These are phyloP conservation scores for Trebouxiophyceae sp. DNA, from an alignment of 163 green algal genomes.

Conservation along the genomic window DNA sequence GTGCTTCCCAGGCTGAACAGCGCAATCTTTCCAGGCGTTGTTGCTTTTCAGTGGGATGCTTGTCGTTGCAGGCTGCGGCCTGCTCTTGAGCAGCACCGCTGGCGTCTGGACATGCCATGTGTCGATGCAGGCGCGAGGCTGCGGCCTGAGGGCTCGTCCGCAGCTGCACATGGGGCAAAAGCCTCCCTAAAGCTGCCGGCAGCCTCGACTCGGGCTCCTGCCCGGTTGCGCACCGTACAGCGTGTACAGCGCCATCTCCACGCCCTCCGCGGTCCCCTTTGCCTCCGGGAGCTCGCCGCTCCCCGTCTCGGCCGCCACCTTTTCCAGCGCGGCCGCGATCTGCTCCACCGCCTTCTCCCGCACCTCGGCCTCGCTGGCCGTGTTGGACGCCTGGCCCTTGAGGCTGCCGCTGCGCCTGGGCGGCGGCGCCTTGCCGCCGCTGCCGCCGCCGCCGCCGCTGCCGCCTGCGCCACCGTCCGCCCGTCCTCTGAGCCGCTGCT, in stretches of 20 bases:
- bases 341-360: slow-evolving; percentile 21
- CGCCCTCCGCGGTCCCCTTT: slow-evolving; percentile 17
- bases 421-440: no score
- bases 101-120: neutral
- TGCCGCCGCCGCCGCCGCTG: no score
- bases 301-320: slow-evolving; percentile 23
- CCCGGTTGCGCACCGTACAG: slow-evolving; percentile 38
- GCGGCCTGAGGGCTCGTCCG: neutral
- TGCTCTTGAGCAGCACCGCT: neutral
- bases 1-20: no score
- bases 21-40: no score
- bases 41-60: no score
- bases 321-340: slow-evolving; percentile 28
- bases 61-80: neutral
- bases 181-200: no score
- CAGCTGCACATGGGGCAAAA: no score
- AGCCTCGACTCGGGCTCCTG: no score
- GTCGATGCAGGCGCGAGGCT: neutral
- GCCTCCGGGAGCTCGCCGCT: slow-evolving; percentile 17
- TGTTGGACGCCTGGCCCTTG: no score
- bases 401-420: no score
- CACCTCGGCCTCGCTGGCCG: no score
- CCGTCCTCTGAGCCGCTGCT: no score
- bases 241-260: slow-evolving; percentile 48
- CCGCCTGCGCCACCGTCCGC: slow-evolving; percentile 3